Evolutionary conservation across 345 rosid species (phyloP).

Genomic region (Populus pruinosa): DNA sequence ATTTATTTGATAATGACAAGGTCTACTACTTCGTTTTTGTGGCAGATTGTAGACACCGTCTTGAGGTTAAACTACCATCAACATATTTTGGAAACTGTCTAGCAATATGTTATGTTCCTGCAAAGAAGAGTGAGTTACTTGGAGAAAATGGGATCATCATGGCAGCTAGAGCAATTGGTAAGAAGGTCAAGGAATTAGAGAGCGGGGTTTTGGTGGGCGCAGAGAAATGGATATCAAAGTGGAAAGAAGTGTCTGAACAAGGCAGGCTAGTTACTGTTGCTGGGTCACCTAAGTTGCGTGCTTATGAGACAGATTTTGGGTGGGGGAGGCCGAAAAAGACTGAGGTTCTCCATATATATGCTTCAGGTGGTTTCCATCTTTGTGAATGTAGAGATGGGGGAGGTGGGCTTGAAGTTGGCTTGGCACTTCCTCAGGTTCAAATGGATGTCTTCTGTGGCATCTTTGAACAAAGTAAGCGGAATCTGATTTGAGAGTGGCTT

Average conservation of each 20-base stretch:
- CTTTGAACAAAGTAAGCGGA: background rate
- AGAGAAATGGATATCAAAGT: conserved; percentile 13
- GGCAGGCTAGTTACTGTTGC: conserved; percentile 13
- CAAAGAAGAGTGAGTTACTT: conserved; percentile 17
- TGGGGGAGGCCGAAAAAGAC: conserved; percentile 44
- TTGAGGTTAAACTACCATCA: conserved; percentile 12
- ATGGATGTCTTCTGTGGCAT: conserved; percentile 24
- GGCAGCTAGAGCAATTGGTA: conserved; percentile 37
- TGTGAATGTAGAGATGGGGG: conserved; percentile 22
- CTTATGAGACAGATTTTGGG: conserved; percentile 37
- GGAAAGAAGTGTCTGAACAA: background rate
- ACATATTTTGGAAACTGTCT: conserved; percentile 42
- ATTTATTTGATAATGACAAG: background rate
- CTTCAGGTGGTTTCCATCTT: background rate
- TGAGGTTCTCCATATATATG: conserved; percentile 28
- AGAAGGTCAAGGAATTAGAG: conserved; percentile 20
- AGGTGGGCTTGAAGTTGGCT: conserved; percentile 34
- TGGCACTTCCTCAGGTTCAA: conserved; percentile 12
- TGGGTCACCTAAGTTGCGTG: conserved; percentile 30
- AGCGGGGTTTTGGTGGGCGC: conserved; percentile 20
- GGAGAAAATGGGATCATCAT: conserved; percentile 27
- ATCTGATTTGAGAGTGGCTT: no score
- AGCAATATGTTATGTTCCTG: conserved; percentile 1
- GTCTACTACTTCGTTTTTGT: conserved; percentile 15
- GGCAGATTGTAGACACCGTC: conserved; percentile 26